phyloP scores from a whole-genome alignment of 768 basidiomycete genomes.

The Phlebiopsis flavidoalba region DNA sequence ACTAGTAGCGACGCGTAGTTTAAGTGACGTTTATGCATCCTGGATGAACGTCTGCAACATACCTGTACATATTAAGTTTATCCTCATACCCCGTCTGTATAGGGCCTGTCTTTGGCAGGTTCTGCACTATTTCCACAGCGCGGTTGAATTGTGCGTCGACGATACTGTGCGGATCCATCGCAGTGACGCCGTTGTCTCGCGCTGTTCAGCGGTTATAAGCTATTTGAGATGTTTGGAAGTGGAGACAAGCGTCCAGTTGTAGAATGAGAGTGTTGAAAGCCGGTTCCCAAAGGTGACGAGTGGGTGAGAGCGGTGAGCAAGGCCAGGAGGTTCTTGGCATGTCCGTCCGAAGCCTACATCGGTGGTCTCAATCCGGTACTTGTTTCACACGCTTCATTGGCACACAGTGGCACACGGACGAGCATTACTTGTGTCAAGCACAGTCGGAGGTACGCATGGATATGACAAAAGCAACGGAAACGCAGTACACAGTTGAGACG shows the following conservation, averaged over 20 bases:
- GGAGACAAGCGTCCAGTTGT: background rate
- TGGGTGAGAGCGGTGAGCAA: too few species aligned
- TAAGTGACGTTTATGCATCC: background rate
- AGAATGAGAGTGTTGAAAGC: background rate
- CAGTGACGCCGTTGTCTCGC: background rate
- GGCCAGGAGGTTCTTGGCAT: background rate
- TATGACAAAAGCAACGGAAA: too few species aligned
- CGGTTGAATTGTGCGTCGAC: slow-evolving; percentile 88
- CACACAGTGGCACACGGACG: background rate
- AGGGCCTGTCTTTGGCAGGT: slow-evolving; percentile 88
- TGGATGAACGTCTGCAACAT: slow-evolving; percentile 15
- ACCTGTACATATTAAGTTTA: slow-evolving; percentile 92
- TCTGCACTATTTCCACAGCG: slow-evolving; percentile 91
- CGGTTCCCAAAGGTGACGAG: background rate
- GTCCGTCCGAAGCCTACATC: background rate
- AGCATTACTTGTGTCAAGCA: too few species aligned
- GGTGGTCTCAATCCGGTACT: background rate
- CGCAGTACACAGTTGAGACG: too few species aligned
- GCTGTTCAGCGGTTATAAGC: too few species aligned
- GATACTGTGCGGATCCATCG: slow-evolving; percentile 60
- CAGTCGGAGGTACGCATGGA: too few species aligned
- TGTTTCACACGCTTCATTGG: background rate
- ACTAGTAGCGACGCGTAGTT: slow-evolving; percentile 39
- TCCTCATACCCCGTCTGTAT: slow-evolving; percentile 96
- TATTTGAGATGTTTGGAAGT: background rate